These are phyloP conservation scores for Codiaeum variegatum DNA, from an alignment of 441 rosid genomes.

Conservation along the genomic window DNA sequence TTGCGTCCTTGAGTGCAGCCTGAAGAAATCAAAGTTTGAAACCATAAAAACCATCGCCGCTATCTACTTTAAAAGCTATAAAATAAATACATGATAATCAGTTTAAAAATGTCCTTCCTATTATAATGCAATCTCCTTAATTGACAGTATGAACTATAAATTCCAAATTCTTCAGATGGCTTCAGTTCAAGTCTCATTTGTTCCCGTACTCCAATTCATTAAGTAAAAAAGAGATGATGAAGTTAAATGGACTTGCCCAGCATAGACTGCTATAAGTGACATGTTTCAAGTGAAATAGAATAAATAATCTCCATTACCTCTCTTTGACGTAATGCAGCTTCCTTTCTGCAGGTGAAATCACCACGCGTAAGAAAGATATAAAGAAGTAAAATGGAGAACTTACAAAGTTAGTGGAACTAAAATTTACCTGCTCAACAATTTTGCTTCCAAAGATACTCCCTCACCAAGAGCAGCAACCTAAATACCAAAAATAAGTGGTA, in stretches of 20 bases:
- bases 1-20: constrained; percentile 80
- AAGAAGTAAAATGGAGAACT: neutral
- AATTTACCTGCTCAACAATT: constrained; percentile 46
- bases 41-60: neutral
- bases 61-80: neutral
- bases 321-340: constrained; percentile 89
- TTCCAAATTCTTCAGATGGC: constrained; percentile 16
- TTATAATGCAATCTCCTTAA: constrained; percentile 4
- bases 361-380: neutral
- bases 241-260: neutral
- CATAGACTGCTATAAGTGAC: constrained; percentile 7
- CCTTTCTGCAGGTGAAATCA: constrained; percentile 51
- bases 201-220: constrained; percentile 3
- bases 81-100: neutral
- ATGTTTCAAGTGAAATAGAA: constrained; percentile 3
- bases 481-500: constrained; percentile 21
- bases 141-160: neutral
- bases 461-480: constrained; percentile 92
- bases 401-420: neutral
- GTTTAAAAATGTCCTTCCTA: neutral
- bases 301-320: constrained; percentile 51
- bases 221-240: neutral
- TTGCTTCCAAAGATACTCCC: constrained; percentile 94
- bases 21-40: constrained; percentile 15
- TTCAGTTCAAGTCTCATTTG: constrained; percentile 1